These are phyloP conservation scores for Gnomoniopsis smithogilvyi DNA, from an alignment of 2,329 filamentous ascomycete species.

Conservation along the genomic window DNA sequence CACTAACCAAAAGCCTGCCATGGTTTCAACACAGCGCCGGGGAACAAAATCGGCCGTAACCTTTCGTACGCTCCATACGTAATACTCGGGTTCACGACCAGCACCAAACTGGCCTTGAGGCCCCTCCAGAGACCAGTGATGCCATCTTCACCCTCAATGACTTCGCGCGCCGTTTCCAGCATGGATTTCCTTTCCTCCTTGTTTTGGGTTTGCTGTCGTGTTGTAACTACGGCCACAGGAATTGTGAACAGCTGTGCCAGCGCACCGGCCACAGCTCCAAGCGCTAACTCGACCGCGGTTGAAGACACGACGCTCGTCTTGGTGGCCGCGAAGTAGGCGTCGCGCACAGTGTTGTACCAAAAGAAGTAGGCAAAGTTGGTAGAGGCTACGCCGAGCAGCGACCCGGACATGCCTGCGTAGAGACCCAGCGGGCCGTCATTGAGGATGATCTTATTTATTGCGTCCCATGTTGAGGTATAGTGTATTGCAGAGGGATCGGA, in stretches of 20 bases:
- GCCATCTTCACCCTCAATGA: slow-evolving; percentile 87
- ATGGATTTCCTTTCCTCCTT: slow-evolving; percentile 83
- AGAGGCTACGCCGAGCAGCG: slow-evolving; percentile 86
- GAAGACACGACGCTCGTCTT: slow-evolving; percentile 57
- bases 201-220: slow-evolving; percentile 88
- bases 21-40: slow-evolving; percentile 67
- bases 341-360: slow-evolving; percentile 90
- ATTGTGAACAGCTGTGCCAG: slow-evolving; percentile 95
- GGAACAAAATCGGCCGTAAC: slow-evolving; percentile 73
- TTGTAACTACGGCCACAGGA: slow-evolving; percentile 91
- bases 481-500: slow-evolving; percentile 57
- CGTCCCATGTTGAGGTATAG: slow-evolving; percentile 86
- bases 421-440: slow-evolving; percentile 79
- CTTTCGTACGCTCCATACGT: slow-evolving; percentile 97
- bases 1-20: slow-evolving; percentile 88
- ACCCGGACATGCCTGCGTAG: slow-evolving; percentile 84
- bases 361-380: slow-evolving; percentile 99
- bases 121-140: slow-evolving; percentile 89
- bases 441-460: slow-evolving; percentile 77
- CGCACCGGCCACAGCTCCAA: slow-evolving; percentile 86
- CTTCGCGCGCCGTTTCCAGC: slow-evolving; percentile 82
- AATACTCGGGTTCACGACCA: slow-evolving; percentile 95
- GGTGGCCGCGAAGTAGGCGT: slow-evolving; percentile 67
- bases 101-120: slow-evolving; percentile 89
- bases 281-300: slow-evolving; percentile 75